Evolutionary conservation across 2,329 filamentous ascomycete species (phyloP), one percentile per base, ranked within the genome.

Genomic region (Colletotrichum liriopes): DNA sequence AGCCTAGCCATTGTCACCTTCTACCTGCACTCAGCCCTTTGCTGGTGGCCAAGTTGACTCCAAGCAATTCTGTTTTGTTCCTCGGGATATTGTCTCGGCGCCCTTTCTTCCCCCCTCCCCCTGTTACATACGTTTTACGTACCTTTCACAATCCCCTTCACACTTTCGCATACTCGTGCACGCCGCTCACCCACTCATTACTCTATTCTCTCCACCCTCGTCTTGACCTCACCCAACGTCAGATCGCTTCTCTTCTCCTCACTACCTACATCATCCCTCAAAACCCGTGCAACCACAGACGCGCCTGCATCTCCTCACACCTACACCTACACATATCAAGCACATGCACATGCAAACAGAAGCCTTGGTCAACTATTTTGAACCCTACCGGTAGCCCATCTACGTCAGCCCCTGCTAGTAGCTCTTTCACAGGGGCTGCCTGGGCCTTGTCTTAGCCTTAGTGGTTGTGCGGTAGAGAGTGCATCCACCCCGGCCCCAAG

Each of bases 111-210:
- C 26, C 54, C 29, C 14, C 39, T 11, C 23, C 23, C 60, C 59
- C 59, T 63, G 60, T 60, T 72, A 60, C 59, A 16, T 72, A 69
- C 37, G 20, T 65, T 72, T 72, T 72, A 72, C 69, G 58, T 69
- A 70, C 54, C 60, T 51, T 45, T 63, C 41, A 14, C 35, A 41
- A 35, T 64, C 70, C 39, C 65, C 45, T 59, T 63, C 65, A 47
- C 51, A 43, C 45, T 26, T 54, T 45, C 32, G 47, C 45, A 41
- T n/a, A 51, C 43, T 72, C n/a, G 59, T 63, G 51, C 69, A 68
- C 65, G n/a, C 29, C 23, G 37, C 45, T 58, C 58, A 39, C 66
- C 70, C 70, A 70, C 70, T 65, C 65, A 65, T 61, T 72, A 61
- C 60, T 56, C 39, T 60, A 56, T 65, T 26, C 55, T 65, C 65